phyloP scores from a whole-genome alignment of 331 rosid species.

The Phaseolus coccineus region DNA sequence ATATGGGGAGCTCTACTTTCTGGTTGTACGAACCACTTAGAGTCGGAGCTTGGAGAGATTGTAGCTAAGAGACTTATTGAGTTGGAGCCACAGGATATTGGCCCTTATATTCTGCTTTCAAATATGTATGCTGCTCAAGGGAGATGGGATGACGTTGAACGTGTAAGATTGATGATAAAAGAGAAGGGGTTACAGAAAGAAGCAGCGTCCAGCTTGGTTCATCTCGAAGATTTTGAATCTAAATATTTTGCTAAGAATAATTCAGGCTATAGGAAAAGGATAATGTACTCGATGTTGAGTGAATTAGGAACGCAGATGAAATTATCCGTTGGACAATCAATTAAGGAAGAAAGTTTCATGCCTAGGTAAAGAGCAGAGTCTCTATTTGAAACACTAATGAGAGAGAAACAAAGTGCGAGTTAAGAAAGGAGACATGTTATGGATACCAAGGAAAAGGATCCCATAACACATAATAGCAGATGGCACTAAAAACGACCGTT shows the following conservation, averaged over 20 bases:
- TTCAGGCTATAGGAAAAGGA: conserved; percentile 50
- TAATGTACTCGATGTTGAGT: conserved; percentile 60
- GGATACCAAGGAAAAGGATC: conserved; percentile 12
- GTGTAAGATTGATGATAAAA: conserved; percentile 63
- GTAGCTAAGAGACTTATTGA: conserved; percentile 68
- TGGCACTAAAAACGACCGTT: conserved; percentile 8
- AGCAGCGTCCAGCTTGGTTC: conserved; percentile 56
- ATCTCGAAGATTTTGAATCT: conserved; percentile 54
- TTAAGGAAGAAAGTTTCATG: conserved; percentile 12
- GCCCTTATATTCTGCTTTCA: conserved; percentile 67
- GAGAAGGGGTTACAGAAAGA: conserved; percentile 61
- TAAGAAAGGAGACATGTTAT: conserved; percentile 29
- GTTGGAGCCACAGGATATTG: conserved; percentile 66
- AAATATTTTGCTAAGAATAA: conserved; percentile 41
- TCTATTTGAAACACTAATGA: conserved; percentile 15
- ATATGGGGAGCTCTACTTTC: conserved; percentile 77
- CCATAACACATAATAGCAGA: background rate
- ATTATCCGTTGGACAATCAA: conserved; percentile 38
- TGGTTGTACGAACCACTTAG: conserved; percentile 64
- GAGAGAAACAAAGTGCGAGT: conserved; percentile 10
- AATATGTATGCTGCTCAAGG: conserved; percentile 68
- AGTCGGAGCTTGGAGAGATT: conserved; percentile 61
- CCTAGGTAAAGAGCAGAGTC: conserved; percentile 14
- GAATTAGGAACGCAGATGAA: conserved; percentile 59
- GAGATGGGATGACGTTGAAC: conserved; percentile 72